These are phyloP conservation scores for Cryptomeria japonica DNA, from an alignment of 75 land plant species.

Conservation along the genomic window DNA sequence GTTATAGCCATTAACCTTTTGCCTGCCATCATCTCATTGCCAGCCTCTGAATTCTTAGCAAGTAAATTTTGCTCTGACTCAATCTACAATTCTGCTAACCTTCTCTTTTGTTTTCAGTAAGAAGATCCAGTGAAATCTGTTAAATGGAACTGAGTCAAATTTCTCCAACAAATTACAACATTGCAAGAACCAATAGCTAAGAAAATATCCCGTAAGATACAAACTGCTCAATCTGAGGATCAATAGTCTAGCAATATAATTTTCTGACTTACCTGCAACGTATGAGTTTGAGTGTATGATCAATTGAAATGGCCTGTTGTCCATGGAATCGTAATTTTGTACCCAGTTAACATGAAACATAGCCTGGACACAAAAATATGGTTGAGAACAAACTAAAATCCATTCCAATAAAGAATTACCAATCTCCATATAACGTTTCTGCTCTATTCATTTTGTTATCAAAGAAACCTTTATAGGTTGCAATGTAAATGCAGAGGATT, in stretches of 20 bases:
- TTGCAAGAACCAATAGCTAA: not conserved
- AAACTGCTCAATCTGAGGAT: not conserved
- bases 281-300: conserved; percentile 64
- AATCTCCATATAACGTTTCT: not conserved
- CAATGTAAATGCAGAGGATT: not conserved
- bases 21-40: conserved; percentile 23
- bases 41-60: conserved; percentile 25
- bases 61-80: conserved; percentile 52
- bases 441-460: not conserved
- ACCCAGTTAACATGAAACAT: not conserved
- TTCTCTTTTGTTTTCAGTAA: conserved; percentile 50
- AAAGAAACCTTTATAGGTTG: not conserved
- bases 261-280: conserved; percentile 61
- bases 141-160: not conserved
- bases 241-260: not conserved
- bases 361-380: not conserved
- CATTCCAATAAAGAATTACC: not conserved
- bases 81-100: conserved; percentile 44
- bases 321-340: conserved; percentile 31
- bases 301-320: conserved; percentile 56
- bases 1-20: conserved; percentile 51
- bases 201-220: not conserved
- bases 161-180: not conserved
- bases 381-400: not conserved
- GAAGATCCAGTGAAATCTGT: not conserved